phyloP scores from a whole-genome alignment of 2,329 filamentous ascomycete species.

The Penicillium sp. region DNA sequence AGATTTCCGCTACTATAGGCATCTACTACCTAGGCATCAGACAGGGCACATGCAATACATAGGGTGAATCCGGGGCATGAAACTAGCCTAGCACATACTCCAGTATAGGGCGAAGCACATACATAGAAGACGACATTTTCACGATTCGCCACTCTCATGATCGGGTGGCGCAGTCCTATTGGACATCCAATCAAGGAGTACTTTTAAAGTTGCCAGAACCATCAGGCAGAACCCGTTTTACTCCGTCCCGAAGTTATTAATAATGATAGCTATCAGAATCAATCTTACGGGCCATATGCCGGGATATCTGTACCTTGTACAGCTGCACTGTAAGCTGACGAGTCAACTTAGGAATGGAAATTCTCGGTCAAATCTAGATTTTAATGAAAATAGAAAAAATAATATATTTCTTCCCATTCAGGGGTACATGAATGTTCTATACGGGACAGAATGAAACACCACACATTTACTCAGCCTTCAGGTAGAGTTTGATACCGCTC shows the following conservation, averaged over 20 bases:
- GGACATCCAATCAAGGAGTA: slow-evolving; percentile 6
- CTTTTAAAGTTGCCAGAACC: background rate
- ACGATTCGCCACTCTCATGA: slow-evolving; percentile 14
- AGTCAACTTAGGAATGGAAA: background rate
- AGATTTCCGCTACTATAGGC: too few species aligned
- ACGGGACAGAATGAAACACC: background rate
- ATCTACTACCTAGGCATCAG: too few species aligned
- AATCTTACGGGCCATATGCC: background rate
- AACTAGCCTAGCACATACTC: background rate
- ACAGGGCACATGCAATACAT: slow-evolving; percentile 5
- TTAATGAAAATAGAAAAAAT: background rate
- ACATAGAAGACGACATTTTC: too few species aligned
- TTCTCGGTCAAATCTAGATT: background rate
- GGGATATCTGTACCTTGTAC: background rate
- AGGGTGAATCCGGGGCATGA: slow-evolving; percentile 11
- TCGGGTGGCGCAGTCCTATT: slow-evolving; percentile 11
- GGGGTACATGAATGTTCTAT: background rate
- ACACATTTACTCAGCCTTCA: background rate
- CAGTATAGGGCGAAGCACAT: too few species aligned
- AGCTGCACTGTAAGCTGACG: background rate
- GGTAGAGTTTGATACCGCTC: background rate
- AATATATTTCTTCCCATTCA: background rate
- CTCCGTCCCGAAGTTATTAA: background rate
- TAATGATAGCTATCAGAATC: too few species aligned
- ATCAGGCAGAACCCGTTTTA: background rate